Conservation (phyloP, 176 grass and related monocot species). For the Raddia distichophylla region DNA sequence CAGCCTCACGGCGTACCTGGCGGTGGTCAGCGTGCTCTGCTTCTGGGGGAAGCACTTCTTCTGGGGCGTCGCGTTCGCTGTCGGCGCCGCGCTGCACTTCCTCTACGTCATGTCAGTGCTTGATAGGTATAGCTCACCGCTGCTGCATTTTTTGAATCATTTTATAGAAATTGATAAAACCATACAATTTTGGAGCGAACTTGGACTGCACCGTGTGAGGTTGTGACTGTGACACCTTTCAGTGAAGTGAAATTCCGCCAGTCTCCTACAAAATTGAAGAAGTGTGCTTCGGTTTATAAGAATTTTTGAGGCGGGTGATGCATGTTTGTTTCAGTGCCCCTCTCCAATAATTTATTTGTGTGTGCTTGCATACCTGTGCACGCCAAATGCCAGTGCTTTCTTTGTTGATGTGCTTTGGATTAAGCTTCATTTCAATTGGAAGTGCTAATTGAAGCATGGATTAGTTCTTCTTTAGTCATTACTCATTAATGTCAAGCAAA, state of each 20-base stretch:
- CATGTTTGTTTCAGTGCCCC: not conserved
- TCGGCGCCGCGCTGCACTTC: slow-evolving; percentile 84
- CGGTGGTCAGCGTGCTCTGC: slow-evolving; percentile 86
- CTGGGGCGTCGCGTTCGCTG: slow-evolving; percentile 82
- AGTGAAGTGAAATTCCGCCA: not conserved
- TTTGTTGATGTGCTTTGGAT: not conserved
- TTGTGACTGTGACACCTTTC: not conserved
- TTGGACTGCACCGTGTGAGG: slow-evolving; percentile 36
- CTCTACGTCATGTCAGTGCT: slow-evolving; percentile 94
- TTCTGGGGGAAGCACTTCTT: slow-evolving; percentile 94
- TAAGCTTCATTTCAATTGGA: not conserved
- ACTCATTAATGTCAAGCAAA: not conserved
- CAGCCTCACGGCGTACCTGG: slow-evolving; percentile 86
- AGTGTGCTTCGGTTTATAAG: not conserved
- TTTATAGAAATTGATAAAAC: not conserved
- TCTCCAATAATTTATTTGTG: slow-evolving; percentile 1
- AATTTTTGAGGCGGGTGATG: not conserved
- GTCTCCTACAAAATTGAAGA: slow-evolving; percentile 3
- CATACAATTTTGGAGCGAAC: not conserved
- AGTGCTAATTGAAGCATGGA: slow-evolving; percentile 9
- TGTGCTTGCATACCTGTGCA: slow-evolving; percentile 15
- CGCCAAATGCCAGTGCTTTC: not conserved
- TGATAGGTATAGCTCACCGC: slow-evolving; percentile 63
- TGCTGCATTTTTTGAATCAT: not conserved
- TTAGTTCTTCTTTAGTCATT: not conserved